Conservation (phyloP, 495 filamentous ascomycete species). For the Neurospora sp. region DNA sequence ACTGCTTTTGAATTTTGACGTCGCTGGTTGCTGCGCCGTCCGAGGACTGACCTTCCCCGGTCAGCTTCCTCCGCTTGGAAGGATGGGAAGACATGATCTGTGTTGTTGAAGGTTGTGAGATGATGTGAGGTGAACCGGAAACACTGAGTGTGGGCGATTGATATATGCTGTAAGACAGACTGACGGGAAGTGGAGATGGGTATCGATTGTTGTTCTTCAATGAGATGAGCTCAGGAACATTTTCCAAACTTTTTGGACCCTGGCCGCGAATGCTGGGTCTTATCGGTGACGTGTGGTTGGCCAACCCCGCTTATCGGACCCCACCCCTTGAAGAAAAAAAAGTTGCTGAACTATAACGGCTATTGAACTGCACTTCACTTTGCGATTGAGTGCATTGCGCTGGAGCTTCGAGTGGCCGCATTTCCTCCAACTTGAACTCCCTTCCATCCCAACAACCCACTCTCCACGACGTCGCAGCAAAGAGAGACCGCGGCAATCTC, state of each 20-base stretch:
- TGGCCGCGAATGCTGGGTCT: neutral
- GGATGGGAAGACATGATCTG: constrained; percentile 29
- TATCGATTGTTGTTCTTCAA: neutral
- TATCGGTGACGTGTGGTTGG: constrained; percentile 10
- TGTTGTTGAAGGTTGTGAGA: constrained; percentile 1
- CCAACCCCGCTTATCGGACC: constrained; percentile 11
- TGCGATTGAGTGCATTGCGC: neutral
- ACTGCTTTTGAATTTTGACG: constrained; percentile 31
- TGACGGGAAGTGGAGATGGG: neutral
- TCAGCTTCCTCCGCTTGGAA: constrained; percentile 34
- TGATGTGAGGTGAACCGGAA: neutral
- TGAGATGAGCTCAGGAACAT: neutral
- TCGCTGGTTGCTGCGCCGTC: constrained; percentile 19
- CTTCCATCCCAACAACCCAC: neutral
- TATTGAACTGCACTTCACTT: neutral
- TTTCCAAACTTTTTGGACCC: neutral
- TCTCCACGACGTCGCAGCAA: neutral
- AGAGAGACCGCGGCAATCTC: neutral
- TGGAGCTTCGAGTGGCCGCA: neutral
- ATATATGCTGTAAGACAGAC: neutral
- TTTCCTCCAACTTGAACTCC: neutral
- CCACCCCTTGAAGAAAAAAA: constrained; percentile 7
- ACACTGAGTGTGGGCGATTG: neutral
- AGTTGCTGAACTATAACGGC: constrained; percentile 8
- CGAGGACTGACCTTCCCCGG: constrained; percentile 20